Evolutionary conservation across 1,284 basidiomycete genomes (phyloP), one percentile per base, ranked within the genome.

Genomic region (Pseudozyma sp.): DNA sequence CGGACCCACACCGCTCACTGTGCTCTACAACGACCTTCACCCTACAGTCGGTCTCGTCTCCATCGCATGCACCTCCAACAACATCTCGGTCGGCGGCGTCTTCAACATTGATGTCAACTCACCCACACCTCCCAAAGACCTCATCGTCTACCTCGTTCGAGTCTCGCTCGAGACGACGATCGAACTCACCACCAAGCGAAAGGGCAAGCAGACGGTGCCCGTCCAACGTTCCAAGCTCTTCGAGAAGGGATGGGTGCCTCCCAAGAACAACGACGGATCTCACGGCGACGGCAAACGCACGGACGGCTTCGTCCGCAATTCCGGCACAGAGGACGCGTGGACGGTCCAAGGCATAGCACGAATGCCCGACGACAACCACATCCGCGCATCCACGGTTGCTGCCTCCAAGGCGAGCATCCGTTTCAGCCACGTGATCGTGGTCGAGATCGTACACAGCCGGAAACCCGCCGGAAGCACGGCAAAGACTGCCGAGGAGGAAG

Each of bases 101-200:
- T 83, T 84, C 68, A 83, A 84, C 61, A 78, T 84, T 46, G 82
- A 84, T 54, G 78, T 84, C 43, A 80, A 83, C 69, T 81, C 79
- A 3, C 82, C 82, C 7, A 75, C 62, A 10, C 79, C 82, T 11
- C 81, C 82, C 2, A 13, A 47, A 1, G 82, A 84, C 39, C 65
- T 84, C 46, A 78, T 82, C 17, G 82, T 84, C 35, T 84, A 81
- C 53, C 76, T 84, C 6, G 81, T 83, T 16, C 67, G 82, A 13
- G 72, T 84, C 2, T 81, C 79, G 13, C 73, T 84, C 19, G 77
- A 83, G 49, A 84, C 81, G 2, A 80, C 68, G 5, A 82, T 82
- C 52, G 82, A 84, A 56, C 68, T 84, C 24, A 58, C 58, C 33
- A 81, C 80, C 30, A 70, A 69, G 50, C 60, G 68, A 19, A 81